These are phyloP conservation scores for Chlorophyllum brunneum DNA, from an alignment of 768 basidiomycete species.

Conservation along the genomic window DNA sequence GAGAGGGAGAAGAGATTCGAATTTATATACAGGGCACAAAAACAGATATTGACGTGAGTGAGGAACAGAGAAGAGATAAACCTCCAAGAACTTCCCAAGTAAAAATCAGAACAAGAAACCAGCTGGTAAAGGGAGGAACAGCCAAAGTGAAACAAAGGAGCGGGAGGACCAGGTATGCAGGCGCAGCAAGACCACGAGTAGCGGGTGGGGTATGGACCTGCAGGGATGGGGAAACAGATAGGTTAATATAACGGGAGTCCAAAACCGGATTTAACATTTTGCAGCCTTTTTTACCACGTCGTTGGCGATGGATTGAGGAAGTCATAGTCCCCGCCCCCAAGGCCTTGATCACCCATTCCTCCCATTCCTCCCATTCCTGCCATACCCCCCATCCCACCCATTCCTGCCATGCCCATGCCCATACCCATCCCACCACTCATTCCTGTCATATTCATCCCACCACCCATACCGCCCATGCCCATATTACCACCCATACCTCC, in stretches of 20 bases:
- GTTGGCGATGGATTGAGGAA: slow-evolving; percentile 3
- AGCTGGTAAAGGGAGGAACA: neutral
- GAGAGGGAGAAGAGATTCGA: neutral
- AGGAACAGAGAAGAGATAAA: neutral
- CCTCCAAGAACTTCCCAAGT: slow-evolving; percentile 3
- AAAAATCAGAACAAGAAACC: neutral
- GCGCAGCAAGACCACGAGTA: neutral
- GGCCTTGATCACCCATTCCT: slow-evolving; percentile 10
- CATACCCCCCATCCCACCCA: neutral
- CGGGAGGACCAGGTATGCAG: neutral
- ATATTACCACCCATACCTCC: slow-evolving; percentile 6
- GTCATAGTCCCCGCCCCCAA: slow-evolving; percentile 9
- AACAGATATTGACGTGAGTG: neutral
- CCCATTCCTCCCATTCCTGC: neutral
- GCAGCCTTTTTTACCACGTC: neutral
- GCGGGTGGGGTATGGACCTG: neutral
- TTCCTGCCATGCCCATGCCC: neutral
- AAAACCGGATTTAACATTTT: neutral
- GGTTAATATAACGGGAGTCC: neutral
- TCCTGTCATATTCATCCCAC: slow-evolving; percentile 3
- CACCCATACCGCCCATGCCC: slow-evolving; percentile 13
- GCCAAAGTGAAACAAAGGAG: neutral
- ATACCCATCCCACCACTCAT: slow-evolving; percentile 7
- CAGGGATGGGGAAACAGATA: neutral
- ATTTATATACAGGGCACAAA: neutral